phyloP scores from a whole-genome alignment of 441 rosid species.

The Jatropha podagrica region DNA sequence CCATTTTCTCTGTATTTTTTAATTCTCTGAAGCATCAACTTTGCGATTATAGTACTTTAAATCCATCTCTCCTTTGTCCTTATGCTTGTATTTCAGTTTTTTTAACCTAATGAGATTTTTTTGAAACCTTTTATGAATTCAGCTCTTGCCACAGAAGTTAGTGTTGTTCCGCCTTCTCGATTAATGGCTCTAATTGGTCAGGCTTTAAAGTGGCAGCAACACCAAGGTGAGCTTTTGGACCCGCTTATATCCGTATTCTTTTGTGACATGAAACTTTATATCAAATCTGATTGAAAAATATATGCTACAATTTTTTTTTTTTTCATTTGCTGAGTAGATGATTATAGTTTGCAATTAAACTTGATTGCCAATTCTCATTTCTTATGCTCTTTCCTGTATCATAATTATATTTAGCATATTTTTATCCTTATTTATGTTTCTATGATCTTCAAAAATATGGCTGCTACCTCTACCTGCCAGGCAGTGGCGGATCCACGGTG shows the following conservation, averaged over 20 bases:
- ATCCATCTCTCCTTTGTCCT: neutral
- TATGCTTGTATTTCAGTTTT: neutral
- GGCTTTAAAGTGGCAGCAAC: constrained; percentile 99
- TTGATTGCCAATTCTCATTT: neutral
- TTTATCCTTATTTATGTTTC: neutral
- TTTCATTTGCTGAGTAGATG: neutral
- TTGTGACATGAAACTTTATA: constrained; percentile 6
- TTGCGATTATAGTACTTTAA: neutral
- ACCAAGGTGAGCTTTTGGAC: constrained; percentile 64
- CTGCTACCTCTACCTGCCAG: neutral
- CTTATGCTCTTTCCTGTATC: neutral
- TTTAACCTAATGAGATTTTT: constrained; percentile 14
- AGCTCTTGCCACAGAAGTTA: constrained; percentile 95
- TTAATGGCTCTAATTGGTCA: constrained; percentile 98
- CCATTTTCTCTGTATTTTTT: too few relatives aligned
- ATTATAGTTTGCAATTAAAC: neutral
- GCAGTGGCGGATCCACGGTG: too few relatives aligned
- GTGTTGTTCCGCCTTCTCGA: constrained; percentile 96
- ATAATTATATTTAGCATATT: neutral
- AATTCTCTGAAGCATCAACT: too few relatives aligned
- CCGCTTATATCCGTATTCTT: neutral
- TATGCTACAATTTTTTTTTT: neutral
- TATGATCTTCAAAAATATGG: neutral
- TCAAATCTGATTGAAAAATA: neutral
- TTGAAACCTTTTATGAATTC: constrained; percentile 29